Conservation (phyloP, 2,329 filamentous ascomycete genomes). For the Cordyceps tenuipes region DNA sequence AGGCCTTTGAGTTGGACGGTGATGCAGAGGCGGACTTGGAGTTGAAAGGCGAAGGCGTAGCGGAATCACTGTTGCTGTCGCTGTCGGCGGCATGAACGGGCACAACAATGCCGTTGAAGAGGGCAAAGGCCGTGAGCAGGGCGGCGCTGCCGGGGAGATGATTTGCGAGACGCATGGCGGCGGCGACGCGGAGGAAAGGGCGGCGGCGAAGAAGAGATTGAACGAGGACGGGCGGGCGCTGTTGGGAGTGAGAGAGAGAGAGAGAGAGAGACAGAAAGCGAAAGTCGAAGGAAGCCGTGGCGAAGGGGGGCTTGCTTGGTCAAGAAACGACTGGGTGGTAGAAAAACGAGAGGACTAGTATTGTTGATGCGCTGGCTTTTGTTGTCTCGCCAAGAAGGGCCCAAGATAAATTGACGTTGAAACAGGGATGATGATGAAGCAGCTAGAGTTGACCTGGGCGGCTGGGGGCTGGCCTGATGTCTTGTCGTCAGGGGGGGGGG, state of each 20-base stretch:
- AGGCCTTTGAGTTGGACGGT: not conserved
- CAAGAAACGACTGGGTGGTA: not conserved
- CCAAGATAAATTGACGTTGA: not conserved
- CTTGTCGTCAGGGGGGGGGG: too few species aligned
- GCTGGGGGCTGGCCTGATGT: too few species aligned
- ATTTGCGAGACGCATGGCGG: constrained; percentile 1
- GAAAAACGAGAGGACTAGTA: not conserved
- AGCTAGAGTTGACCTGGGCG: too few species aligned
- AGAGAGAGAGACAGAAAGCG: too few species aligned
- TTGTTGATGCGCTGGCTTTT: not conserved
- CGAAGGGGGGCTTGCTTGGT: not conserved
- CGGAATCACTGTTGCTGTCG: not conserved
- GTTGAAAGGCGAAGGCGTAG: not conserved
- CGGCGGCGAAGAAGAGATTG: not conserved
- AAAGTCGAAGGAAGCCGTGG: not conserved
- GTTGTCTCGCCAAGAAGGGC: not conserved
- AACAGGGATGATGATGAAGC: not conserved
- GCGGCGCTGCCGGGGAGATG: not conserved
- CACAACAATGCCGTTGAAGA: constrained; percentile 4
- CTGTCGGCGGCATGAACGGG: not conserved
- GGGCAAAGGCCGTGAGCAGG: constrained; percentile 5
- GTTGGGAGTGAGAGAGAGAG: not conserved
- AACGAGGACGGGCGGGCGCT: not conserved
- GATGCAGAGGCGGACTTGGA: not conserved
- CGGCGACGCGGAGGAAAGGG: not conserved